Percentiles rank a stretch among this genome's conserved stretches.
Evolutionary conservation across 768 basidiomycete species (phyloP).

Genomic region (Panaeolus cyanescens): DNA sequence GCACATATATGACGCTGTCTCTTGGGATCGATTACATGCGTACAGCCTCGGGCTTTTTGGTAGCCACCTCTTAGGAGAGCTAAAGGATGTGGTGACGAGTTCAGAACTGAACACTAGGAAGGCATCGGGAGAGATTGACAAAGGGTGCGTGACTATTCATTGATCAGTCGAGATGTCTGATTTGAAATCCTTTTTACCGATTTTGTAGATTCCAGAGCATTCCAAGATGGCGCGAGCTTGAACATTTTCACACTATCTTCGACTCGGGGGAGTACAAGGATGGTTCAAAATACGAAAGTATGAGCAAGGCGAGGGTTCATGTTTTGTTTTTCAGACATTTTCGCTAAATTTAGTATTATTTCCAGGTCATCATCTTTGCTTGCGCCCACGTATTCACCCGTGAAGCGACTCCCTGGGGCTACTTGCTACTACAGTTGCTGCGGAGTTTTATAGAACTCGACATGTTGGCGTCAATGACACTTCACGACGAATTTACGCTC

Average conservation of each 20-base stretch:
- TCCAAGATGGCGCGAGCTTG: slow-evolving; percentile 34
- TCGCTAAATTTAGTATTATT: background rate
- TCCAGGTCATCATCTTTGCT: slow-evolving; percentile 29
- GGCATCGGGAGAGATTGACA: slow-evolving; percentile 17
- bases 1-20: slow-evolving; percentile 32
- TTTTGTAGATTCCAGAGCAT: slow-evolving; percentile 24
- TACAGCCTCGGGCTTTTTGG: slow-evolving; percentile 30
- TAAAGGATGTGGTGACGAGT: slow-evolving; percentile 18
- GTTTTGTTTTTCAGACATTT: background rate
- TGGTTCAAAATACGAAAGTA: slow-evolving; percentile 35
- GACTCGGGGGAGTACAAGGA: slow-evolving; percentile 30
- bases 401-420: slow-evolving; percentile 14
- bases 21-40: slow-evolving; percentile 38
- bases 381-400: slow-evolving; percentile 21
- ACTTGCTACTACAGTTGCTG: slow-evolving; percentile 26
- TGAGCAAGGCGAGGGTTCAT: slow-evolving; percentile 29
- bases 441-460: slow-evolving; percentile 31
- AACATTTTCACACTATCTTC: slow-evolving; percentile 29
- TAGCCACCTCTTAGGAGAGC: slow-evolving; percentile 28
- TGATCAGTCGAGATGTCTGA: background rate
- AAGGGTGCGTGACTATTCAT: slow-evolving; percentile 22
- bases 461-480: slow-evolving; percentile 27
- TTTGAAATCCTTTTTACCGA: background rate
- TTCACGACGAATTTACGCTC: slow-evolving; percentile 31
- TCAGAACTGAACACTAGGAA: slow-evolving; percentile 13